Evolutionary conservation across 164 flowering plant species (phyloP).

Genomic region (Umbellularia californica): DNA sequence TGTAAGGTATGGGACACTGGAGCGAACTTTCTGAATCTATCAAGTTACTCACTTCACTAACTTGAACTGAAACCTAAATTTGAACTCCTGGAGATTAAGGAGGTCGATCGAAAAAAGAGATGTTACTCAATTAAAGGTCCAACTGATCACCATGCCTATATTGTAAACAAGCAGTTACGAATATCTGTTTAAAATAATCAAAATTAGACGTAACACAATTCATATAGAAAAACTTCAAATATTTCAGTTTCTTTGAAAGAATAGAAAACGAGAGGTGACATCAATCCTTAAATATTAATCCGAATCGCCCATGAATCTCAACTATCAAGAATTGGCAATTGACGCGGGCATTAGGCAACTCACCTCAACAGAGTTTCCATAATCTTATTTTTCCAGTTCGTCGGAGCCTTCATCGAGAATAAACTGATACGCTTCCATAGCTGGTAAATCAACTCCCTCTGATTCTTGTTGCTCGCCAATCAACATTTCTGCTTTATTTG

Average conservation of each 20-base stretch:
- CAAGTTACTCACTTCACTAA: too few species aligned
- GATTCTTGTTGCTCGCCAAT: not conserved
- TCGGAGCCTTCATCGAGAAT: not conserved
- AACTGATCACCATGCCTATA: too few species aligned
- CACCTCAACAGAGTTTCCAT: not conserved
- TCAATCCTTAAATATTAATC: not conserved
- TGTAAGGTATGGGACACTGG: too few species aligned
- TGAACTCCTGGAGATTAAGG: too few species aligned
- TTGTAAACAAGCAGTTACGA: too few species aligned
- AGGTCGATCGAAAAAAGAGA: too few species aligned
- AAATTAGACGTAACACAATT: not conserved
- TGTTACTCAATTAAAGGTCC: too few species aligned
- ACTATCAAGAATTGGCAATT: slow-evolving; percentile 1
- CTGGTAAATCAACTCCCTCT: not conserved
- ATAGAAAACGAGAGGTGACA: not conserved
- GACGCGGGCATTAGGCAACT: not conserved
- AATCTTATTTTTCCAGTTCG: not conserved
- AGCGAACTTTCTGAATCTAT: too few species aligned
- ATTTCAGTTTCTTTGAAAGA: not conserved
- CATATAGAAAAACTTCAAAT: not conserved
- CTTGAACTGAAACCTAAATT: too few species aligned
- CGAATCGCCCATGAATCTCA: not conserved
- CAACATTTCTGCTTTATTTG: not conserved
- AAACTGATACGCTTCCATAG: not conserved
- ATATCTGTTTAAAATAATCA: too few species aligned